A percentile compares a stretch with the other conserved stretches of the same genome.
phyloP scores from a whole-genome alignment of 2,329 filamentous ascomycete genomes.

The Pseudogymnoascus pannorum region DNA sequence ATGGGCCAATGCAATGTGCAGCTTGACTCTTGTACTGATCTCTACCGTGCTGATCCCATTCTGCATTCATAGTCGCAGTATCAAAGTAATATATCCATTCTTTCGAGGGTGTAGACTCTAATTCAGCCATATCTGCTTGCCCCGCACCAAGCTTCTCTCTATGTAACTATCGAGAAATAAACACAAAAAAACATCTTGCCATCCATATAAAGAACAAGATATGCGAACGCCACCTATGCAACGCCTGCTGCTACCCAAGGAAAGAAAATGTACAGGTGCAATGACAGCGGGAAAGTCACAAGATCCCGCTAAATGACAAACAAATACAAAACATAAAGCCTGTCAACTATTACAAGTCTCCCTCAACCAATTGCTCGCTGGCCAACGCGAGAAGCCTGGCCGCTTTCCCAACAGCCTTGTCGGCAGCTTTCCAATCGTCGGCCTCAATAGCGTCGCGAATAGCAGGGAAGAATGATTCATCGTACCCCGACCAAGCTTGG shows the following conservation, averaged over 20 bases:
- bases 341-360: background rate
- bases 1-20: background rate
- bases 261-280: constrained; percentile 1
- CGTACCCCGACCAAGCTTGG: constrained; percentile 63
- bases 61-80: background rate
- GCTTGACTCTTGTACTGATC: background rate
- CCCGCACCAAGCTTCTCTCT: background rate
- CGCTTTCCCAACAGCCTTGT: constrained; percentile 62
- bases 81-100: background rate
- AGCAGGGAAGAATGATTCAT: constrained; percentile 69
- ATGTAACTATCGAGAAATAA: constrained; percentile 7
- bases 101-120: background rate
- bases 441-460: constrained; percentile 72
- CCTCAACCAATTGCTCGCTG: constrained; percentile 24
- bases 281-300: constrained; percentile 1
- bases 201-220: constrained; percentile 1
- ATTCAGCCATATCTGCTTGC: background rate
- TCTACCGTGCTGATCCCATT: background rate
- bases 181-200: constrained; percentile 1
- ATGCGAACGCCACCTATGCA: constrained; percentile 6
- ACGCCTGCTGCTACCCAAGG: constrained; percentile 5
- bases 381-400: constrained; percentile 60
- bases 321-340: constrained; percentile 1
- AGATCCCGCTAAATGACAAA: constrained; percentile 7
- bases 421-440: constrained; percentile 62